These are phyloP conservation scores for Cystofilobasidium capitatum DNA, from an alignment of 768 basidiomycete species.

Conservation along the genomic window DNA sequence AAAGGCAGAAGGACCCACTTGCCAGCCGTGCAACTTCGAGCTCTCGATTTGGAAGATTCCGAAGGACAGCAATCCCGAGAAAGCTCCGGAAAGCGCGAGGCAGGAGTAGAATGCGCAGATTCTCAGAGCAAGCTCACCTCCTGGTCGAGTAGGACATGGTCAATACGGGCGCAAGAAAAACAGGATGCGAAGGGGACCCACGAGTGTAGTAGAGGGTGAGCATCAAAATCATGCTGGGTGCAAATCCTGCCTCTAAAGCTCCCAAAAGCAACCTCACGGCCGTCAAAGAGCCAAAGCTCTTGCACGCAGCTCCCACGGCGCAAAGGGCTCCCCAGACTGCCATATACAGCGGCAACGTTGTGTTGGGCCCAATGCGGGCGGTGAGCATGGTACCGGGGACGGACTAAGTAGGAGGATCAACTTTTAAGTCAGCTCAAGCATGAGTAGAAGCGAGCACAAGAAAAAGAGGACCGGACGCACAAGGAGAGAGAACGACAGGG, in stretches of 20 bases:
- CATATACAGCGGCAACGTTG: no score
- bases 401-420: not conserved
- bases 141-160: constrained; percentile 25
- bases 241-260: constrained; percentile 48
- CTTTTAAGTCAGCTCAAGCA: not conserved
- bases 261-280: constrained; percentile 45
- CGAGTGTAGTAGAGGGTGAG: constrained; percentile 50
- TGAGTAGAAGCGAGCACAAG: not conserved
- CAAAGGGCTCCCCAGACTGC: not conserved
- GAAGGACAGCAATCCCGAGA: constrained; percentile 43
- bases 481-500: not conserved
- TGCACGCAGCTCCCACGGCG: constrained; percentile 35
- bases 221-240: constrained; percentile 46
- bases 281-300: constrained; percentile 40
- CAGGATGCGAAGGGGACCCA: constrained; percentile 26
- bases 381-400: no score
- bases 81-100: constrained; percentile 20
- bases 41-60: constrained; percentile 48
- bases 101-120: constrained; percentile 46
- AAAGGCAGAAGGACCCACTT: constrained; percentile 48
- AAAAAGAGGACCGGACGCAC: not conserved
- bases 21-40: constrained; percentile 46
- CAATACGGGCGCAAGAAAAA: not conserved
- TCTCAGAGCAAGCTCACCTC: constrained; percentile 48
- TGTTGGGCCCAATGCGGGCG: no score